A percentile compares a stretch with the other conserved stretches of the same genome.
Conservation (phyloP, 1,284 basidiomycete genomes). For the Ganoderma meredithae region DNA sequence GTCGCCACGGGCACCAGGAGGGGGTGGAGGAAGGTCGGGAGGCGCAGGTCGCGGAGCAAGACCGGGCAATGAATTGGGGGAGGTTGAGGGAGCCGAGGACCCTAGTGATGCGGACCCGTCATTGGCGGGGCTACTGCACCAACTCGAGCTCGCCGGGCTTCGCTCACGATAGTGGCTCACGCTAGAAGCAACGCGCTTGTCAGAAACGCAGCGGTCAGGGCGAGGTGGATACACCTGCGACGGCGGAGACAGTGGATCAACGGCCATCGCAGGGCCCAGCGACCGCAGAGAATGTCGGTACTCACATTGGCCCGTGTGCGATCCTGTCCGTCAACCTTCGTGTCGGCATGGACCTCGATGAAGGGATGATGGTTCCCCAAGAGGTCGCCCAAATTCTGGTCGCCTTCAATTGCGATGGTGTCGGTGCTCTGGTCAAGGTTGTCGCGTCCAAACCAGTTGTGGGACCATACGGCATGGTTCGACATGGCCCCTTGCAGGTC, state of each 20-base stretch:
- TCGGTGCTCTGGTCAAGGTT: not conserved
- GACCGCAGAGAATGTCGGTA: not conserved
- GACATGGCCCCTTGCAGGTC: not conserved
- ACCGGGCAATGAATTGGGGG: not conserved
- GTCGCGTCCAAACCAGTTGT: slow-evolving; percentile 21
- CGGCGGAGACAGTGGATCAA: slow-evolving; percentile 3
- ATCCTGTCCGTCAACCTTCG: not conserved
- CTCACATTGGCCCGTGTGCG: not conserved
- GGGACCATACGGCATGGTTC: slow-evolving; percentile 14
- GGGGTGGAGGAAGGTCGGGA: slow-evolving; percentile 1
- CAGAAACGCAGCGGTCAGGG: not conserved
- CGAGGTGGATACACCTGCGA: not conserved
- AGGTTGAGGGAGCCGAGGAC: not conserved
- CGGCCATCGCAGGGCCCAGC: not conserved
- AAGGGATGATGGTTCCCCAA: slow-evolving; percentile 14
- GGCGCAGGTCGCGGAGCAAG: slow-evolving; percentile 2
- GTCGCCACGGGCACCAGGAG: not conserved
- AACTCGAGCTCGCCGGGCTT: not conserved
- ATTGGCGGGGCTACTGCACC: not conserved
- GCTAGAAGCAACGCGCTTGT: slow-evolving; percentile 2
- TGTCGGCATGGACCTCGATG: not conserved
- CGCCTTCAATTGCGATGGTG: slow-evolving; percentile 10
- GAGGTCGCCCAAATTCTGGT: slow-evolving; percentile 15
- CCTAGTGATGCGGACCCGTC: not conserved
- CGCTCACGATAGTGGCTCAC: not conserved